Evolutionary conservation across 345 rosid species (phyloP).

Genomic region (Euphorbia pulcherrima): DNA sequence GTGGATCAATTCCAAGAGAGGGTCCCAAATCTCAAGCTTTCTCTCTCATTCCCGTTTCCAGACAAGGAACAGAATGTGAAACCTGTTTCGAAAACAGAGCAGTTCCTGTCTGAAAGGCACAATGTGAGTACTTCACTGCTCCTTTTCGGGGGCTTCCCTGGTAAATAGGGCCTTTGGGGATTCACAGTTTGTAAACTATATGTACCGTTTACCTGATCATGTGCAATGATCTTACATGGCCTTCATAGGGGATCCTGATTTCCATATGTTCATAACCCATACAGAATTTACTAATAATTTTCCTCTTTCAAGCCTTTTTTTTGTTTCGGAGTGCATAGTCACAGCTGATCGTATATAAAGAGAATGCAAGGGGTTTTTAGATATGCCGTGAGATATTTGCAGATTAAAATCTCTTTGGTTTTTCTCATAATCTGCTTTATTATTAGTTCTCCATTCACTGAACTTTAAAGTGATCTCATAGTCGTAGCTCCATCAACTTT

Average conservation of each 20-base stretch:
- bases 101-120: slow-evolving; percentile 47
- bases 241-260: slow-evolving; percentile 24
- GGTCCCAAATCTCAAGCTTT: slow-evolving; percentile 81
- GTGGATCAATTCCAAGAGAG: too few species aligned
- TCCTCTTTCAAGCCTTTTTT: slow-evolving; percentile 5
- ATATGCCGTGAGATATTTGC: slow-evolving; percentile 26
- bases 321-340: slow-evolving; percentile 14
- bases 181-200: slow-evolving; percentile 30
- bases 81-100: slow-evolving; percentile 53
- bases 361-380: slow-evolving; percentile 35
- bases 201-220: too few species aligned
- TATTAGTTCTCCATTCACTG: too few species aligned
- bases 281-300: slow-evolving; percentile 36
- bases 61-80: slow-evolving; percentile 44
- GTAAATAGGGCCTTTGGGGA: slow-evolving; percentile 41
- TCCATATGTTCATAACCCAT: slow-evolving; percentile 49
- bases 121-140: slow-evolving; percentile 65
- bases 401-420: not conserved
- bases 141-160: slow-evolving; percentile 53
- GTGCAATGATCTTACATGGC: slow-evolving; percentile 23
- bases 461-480: too few species aligned
- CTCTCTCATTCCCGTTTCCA: slow-evolving; percentile 72
- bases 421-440: too few species aligned
- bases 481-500: too few species aligned
- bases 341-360: slow-evolving; percentile 52